Percentiles rank a stretch among this genome's conserved stretches.
These are phyloP conservation scores for Aspergillus uvarum DNA, from an alignment of 2,329 filamentous ascomycete genomes.

Conservation along the genomic window DNA sequence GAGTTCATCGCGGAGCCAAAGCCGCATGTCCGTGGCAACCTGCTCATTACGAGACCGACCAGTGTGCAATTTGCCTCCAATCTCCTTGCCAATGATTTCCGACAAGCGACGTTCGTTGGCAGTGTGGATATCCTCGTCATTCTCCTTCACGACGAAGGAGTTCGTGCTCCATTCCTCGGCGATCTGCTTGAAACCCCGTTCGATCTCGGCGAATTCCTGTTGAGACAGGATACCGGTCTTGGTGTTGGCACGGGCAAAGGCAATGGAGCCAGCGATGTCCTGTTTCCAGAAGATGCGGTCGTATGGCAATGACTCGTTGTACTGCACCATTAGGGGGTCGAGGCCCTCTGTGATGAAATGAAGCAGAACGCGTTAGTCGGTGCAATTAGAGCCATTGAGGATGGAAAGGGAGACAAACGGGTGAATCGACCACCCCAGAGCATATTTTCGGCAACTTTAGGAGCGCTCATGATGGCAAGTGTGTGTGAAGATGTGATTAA, in stretches of 20 bases:
- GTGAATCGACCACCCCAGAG: conserved; percentile 64
- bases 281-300: conserved; percentile 76
- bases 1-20: conserved; percentile 80
- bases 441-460: conserved; percentile 51
- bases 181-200: conserved; percentile 65
- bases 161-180: conserved; percentile 45
- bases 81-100: conserved; percentile 82
- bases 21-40: conserved; percentile 82
- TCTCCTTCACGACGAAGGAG: conserved; percentile 38
- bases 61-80: conserved; percentile 86
- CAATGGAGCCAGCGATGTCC: conserved; percentile 77
- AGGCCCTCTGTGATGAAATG: conserved; percentile 61
- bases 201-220: conserved; percentile 72
- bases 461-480: conserved; percentile 35
- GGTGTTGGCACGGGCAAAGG: conserved; percentile 76
- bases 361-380: conserved; percentile 17
- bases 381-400: conserved; percentile 14
- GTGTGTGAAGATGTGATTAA: background rate
- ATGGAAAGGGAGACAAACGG: conserved; percentile 38
- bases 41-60: conserved; percentile 87
- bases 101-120: conserved; percentile 71
- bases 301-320: conserved; percentile 78
- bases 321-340: conserved; percentile 81
- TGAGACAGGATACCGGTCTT: conserved; percentile 71
- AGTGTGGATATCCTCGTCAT: conserved; percentile 64